Conservation (phyloP, 352 stramenopile genomes). For the Thalassiosira pacifica region DNA sequence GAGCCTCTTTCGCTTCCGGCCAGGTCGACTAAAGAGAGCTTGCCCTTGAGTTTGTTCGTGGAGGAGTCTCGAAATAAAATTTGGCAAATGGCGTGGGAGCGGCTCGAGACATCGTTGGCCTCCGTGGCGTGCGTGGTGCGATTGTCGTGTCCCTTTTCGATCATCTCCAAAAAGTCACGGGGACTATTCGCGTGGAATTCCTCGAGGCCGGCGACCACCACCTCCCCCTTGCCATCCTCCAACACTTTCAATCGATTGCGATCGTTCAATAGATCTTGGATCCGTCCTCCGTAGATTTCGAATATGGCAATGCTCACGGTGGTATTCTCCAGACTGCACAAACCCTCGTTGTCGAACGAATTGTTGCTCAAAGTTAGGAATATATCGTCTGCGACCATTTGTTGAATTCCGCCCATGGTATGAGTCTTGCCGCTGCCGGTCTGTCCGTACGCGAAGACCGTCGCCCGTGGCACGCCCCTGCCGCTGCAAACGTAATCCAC, state of each 20-base stretch:
- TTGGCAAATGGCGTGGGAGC: slow-evolving; percentile 96
- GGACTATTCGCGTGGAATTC: slow-evolving; percentile 91
- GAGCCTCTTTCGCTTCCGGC: slow-evolving; percentile 94
- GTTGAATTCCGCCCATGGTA: slow-evolving; percentile 89
- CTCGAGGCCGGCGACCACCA: slow-evolving; percentile 94
- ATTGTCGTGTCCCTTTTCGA: slow-evolving; percentile 83
- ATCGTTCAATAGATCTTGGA: slow-evolving; percentile 94
- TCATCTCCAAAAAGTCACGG: slow-evolving; percentile 91
- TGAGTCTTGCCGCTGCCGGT: slow-evolving; percentile 81
- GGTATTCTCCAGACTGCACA: slow-evolving; percentile 65
- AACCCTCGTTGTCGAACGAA: slow-evolving; percentile 24
- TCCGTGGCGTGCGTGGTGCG: slow-evolving; percentile 96
- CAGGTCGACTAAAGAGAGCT: slow-evolving; percentile 96
- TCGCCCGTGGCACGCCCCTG: slow-evolving; percentile 90
- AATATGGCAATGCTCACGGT: slow-evolving; percentile 95
- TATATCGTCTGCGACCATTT: slow-evolving; percentile 87
- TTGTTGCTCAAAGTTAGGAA: slow-evolving; percentile 73
- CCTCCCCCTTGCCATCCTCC: slow-evolving; percentile 95
- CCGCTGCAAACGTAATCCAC: slow-evolving; percentile 93
- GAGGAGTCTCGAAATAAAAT: slow-evolving; percentile 84
- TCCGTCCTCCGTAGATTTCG: slow-evolving; percentile 96
- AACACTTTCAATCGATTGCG: slow-evolving; percentile 93
- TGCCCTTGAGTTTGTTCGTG: slow-evolving; percentile 87
- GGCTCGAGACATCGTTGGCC: slow-evolving; percentile 94
- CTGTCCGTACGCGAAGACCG: slow-evolving; percentile 98